Base-by-base conservation (phyloP, 441 rosid species). In the Theobroma grandiflorum region DNA sequence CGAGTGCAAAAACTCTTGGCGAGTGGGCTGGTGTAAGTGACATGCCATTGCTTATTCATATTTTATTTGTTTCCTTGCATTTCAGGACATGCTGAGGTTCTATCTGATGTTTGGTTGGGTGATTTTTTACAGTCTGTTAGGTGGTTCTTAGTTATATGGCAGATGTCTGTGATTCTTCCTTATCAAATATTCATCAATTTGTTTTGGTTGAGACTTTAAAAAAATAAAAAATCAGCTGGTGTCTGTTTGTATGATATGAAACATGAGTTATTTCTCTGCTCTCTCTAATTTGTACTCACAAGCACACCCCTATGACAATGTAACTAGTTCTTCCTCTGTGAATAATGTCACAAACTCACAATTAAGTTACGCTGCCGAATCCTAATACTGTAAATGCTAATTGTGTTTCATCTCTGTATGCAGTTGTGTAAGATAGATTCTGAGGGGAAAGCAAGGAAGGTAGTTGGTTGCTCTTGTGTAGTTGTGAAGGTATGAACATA, bases 11-110 rank as follows among this genome's bases (percentile, higher is more conserved):
- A 83, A 87, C 97, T 57, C 98, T 94, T 0, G 99, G 99, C 37
- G 98, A 96, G 80, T 96, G 99, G 99, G 98, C 98, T 81, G 99
- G 99, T 59, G 99, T 96, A 87, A 90, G 97, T 91, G 45, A 57
- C 63, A 15, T 31, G 0, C 49, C 16, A 31, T 16, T 2, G 20
- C 16, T 37, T 4, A 4, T 35, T 42, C 57, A 78, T 31, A 2
- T 11, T 7, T 31, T 12, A 16, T 16, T 75, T 43, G 14, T 43
- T 10, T 52, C 40, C 40, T 42, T 7, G 18, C 11, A 7, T 47
- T 6, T 62, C 31, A 22, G 2, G 26, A n/a, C 26, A 12, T 33
- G 49, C 2, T 42, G 33, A 43, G 72, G n/a, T 45, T 18, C 49
- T 20, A 18, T 11, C 10, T 14, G 49, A 49, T n/a, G 18, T 33